phyloP scores from a whole-genome alignment of 306 rosid genomes.

The Castanea sativa region DNA sequence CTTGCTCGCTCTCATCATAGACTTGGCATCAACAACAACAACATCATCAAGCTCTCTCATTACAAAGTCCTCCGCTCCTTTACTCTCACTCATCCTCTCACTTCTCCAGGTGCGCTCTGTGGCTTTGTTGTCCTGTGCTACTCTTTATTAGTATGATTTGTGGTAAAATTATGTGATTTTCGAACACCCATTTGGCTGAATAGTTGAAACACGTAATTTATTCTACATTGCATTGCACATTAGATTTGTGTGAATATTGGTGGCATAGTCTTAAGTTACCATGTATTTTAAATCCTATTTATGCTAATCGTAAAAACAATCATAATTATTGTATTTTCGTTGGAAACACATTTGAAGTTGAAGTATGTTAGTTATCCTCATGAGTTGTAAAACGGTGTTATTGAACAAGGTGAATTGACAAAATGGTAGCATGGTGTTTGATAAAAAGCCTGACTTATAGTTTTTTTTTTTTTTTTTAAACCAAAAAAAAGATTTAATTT shows the following conservation, averaged over 20 bases:
- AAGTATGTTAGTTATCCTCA: neutral
- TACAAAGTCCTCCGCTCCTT: constrained; percentile 32
- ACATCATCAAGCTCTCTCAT: constrained; percentile 26
- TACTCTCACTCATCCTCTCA: constrained; percentile 40
- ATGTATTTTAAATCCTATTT: neutral
- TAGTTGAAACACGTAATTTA: neutral
- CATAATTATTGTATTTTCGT: neutral
- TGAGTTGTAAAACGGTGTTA: neutral
- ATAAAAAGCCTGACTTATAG: neutral
- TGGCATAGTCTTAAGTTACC: neutral
- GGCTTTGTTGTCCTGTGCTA: neutral
- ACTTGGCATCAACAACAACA: constrained; percentile 18
- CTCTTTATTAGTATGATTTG: neutral
- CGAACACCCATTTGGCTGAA: constrained; percentile 16
- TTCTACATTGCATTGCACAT: neutral
- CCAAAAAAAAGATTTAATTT: neutral
- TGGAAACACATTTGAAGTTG: neutral
- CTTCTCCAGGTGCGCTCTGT: constrained; percentile 53
- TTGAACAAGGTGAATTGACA: neutral
- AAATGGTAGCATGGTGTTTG: constrained; percentile 1
- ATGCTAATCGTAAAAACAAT: neutral
- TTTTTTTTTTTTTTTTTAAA: too few relatives aligned
- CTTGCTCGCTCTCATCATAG: constrained; percentile 28
- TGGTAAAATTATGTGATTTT: constrained; percentile 6
- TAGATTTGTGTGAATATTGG: neutral